Evolutionary conservation across 768 basidiomycete genomes (phyloP), one percentile per base, ranked within the genome.

Genomic region (Suillus brevipes): DNA sequence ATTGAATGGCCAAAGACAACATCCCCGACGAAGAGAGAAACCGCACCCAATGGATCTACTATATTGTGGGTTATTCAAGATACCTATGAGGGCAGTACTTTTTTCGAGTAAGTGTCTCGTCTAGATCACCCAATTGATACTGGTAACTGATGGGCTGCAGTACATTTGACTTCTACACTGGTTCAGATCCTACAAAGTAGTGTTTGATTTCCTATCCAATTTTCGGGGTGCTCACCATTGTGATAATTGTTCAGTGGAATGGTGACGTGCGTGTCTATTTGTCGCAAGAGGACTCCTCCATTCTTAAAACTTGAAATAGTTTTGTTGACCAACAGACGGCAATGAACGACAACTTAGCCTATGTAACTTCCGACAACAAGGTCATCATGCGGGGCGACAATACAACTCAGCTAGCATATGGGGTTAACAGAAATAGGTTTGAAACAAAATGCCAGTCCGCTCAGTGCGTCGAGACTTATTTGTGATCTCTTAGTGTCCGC

Each of bases 311-410:
- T 52, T 36, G 28, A 59, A 57, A 45, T 68, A 92, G 91, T 62
- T 93, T 89, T 75, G 84, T 90, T 59, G 81, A 90, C 69, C 65
- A 74, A 61, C 76, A 75, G 18, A 81, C 79, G 58, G 89, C 90
- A 4, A 84, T 88, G 69, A 71, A 79, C 13, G 74, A 79, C 47
- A 77, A 81, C 53, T 81, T 92, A 9, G 85, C 83, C 2, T 91
- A 82, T 72, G 82, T 89, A 16, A 78, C 83, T 14, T 80, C 81
- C 25, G 80, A 88, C 72, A 84, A 83, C 43, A 83, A 81, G 37
- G 87, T 90, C 42, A 81, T 91, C 23, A 93, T 94, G 90, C 86
- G 88, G 71, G 90, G 89, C 14, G 91, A 94, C 66, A 81, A 91
- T 71, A 87, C 84, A 1, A 88, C 82, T 18, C 78, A 75, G 77